Conservation (phyloP, 2,329 filamentous ascomycete species). For the Hypoxylon sp. region DNA sequence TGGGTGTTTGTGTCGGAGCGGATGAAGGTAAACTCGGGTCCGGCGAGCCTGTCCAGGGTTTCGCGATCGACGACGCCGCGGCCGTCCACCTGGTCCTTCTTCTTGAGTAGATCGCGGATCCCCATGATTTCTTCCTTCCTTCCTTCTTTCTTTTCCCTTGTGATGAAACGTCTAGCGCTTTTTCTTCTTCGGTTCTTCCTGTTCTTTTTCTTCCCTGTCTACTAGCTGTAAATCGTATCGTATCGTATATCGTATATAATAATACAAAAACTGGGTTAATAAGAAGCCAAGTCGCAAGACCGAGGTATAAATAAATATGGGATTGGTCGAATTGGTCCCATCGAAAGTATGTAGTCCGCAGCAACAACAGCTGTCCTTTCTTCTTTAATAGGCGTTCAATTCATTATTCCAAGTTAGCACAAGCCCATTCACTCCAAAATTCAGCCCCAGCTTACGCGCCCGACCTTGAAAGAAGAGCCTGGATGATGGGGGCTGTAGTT, state of each 20-base stretch:
- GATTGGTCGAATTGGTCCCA: constrained; percentile 20
- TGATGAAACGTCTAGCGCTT: too few relatives aligned
- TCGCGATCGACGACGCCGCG: constrained; percentile 56
- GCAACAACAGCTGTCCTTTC: constrained; percentile 25
- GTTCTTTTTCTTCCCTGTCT: constrained; percentile 1
- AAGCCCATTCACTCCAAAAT: constrained; percentile 14
- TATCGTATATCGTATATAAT: background rate
- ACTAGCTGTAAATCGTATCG: background rate
- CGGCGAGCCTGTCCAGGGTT: constrained; percentile 56
- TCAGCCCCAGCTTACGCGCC: constrained; percentile 44
- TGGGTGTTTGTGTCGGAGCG: constrained; percentile 85
- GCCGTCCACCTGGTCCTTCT: constrained; percentile 63
- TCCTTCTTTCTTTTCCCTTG: background rate
- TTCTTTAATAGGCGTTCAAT: constrained; percentile 34
- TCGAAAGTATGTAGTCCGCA: constrained; percentile 11
- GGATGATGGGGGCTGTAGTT: constrained; percentile 29
- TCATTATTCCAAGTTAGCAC: constrained; percentile 37
- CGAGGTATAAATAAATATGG: constrained; percentile 15
- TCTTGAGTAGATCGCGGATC: constrained; percentile 68
- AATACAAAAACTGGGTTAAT: background rate
- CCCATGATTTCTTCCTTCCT: constrained; percentile 58
- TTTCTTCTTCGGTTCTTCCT: too few relatives aligned
- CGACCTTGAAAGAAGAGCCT: constrained; percentile 26
- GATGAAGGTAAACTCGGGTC: constrained; percentile 84
- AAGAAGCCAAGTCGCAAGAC: background rate